A percentile compares a stretch with the other conserved stretches of the same genome.
phyloP scores from a whole-genome alignment of 179 eudicot species.

The Carnegiea gigantea region DNA sequence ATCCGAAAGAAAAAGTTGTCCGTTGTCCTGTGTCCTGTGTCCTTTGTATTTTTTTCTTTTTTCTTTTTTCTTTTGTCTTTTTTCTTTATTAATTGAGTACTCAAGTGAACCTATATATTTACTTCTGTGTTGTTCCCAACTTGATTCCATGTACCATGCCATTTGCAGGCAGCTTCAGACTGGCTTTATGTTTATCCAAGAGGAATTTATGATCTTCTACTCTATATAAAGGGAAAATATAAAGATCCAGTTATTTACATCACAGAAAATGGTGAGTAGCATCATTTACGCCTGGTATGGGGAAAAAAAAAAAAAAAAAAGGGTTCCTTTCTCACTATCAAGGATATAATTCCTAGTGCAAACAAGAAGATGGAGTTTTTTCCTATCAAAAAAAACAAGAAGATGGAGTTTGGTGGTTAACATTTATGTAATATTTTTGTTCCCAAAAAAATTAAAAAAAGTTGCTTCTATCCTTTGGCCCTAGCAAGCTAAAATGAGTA shows the following conservation, averaged over 20 bases:
- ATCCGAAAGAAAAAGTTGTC: too few relatives aligned
- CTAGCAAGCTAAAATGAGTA: neutral
- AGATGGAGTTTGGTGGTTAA: neutral
- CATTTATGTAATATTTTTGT: neutral
- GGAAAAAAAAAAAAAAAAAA: neutral
- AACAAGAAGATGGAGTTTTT: neutral
- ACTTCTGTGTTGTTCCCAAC: neutral
- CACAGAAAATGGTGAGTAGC: conserved; percentile 48
- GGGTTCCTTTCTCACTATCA: neutral
- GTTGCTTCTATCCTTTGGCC: neutral
- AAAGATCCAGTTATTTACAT: conserved; percentile 44
- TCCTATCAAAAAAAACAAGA: too few relatives aligned
- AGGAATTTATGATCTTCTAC: conserved; percentile 44
- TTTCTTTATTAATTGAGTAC: neutral
- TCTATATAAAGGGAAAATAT: conserved; percentile 37
- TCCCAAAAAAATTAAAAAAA: neutral
- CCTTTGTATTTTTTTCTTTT: too few relatives aligned
- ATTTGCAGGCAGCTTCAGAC: conserved; percentile 31
- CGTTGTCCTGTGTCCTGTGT: too few relatives aligned
- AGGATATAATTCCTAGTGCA: neutral
- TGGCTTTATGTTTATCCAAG: conserved; percentile 45
- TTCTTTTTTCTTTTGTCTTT: neutral
- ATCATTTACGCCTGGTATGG: neutral
- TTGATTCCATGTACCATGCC: neutral
- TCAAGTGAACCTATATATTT: neutral